These are phyloP conservation scores for Cornus florida DNA, from an alignment of 148 eudicot genomes.

Conservation along the genomic window DNA sequence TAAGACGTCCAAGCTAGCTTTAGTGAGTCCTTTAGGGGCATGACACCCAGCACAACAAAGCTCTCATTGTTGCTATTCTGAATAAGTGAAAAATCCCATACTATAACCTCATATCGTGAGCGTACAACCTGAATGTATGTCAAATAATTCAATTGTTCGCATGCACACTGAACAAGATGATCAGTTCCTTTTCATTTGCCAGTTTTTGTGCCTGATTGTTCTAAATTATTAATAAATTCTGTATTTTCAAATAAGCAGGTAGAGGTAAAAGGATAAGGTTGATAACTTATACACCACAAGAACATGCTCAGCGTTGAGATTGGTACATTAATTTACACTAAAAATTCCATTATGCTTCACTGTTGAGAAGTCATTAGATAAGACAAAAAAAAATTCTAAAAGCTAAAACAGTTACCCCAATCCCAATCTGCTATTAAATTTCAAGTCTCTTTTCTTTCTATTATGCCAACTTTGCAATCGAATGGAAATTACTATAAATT, in stretches of 20 bases:
- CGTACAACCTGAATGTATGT: background rate
- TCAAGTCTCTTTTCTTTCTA: too few species aligned
- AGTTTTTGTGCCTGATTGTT: too few species aligned
- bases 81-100: background rate
- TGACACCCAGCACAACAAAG: background rate
- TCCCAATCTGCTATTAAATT: background rate
- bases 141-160: too few species aligned
- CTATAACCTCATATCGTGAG: background rate
- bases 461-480: too few species aligned
- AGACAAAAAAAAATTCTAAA: background rate
- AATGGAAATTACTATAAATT: too few species aligned
- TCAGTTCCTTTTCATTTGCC: background rate
- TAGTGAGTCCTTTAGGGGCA: background rate
- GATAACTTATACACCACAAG: background rate
- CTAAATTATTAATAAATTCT: too few species aligned
- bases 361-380: background rate
- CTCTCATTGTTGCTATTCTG: background rate
- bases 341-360: background rate
- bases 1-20: conserved; percentile 3
- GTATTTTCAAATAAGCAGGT: too few species aligned
- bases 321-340: background rate
- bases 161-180: background rate
- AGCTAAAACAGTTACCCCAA: background rate
- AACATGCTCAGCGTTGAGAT: background rate
- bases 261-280: background rate